phyloP scores from a whole-genome alignment of 192 early-diverging fungal species.

The Radiomyces spectabilis region DNA sequence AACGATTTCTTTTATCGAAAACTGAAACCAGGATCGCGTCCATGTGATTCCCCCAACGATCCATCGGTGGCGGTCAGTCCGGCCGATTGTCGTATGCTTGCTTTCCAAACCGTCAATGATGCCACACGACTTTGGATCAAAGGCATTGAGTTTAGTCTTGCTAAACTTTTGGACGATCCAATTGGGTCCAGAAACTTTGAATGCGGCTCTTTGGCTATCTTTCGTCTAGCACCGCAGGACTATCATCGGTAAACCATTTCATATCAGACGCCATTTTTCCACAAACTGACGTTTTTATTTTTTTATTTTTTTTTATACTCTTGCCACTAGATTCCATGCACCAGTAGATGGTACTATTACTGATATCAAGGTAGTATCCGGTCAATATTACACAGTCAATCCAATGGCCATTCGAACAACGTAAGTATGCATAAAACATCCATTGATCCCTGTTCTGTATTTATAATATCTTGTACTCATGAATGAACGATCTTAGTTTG shows the following conservation, averaged over 20 bases:
- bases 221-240: slow-evolving; percentile 77
- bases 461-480: too few species aligned
- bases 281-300: neutral
- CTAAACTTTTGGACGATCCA: slow-evolving; percentile 49
- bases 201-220: slow-evolving; percentile 61
- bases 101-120: slow-evolving; percentile 54
- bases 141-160: slow-evolving; percentile 62
- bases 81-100: slow-evolving; percentile 68
- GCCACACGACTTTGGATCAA: slow-evolving; percentile 77
- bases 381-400: slow-evolving; percentile 78
- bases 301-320: neutral
- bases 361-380: slow-evolving; percentile 43
- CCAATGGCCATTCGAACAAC: slow-evolving; percentile 73
- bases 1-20: slow-evolving; percentile 86
- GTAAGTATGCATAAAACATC: too few species aligned
- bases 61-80: slow-evolving; percentile 53
- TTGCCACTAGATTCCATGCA: slow-evolving; percentile 50
- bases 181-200: slow-evolving; percentile 40
- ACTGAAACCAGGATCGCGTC: slow-evolving; percentile 57
- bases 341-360: slow-evolving; percentile 63
- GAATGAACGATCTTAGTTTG: too few species aligned
- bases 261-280: too few species aligned
- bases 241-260: slow-evolving; percentile 64
- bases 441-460: too few species aligned
- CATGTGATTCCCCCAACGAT: slow-evolving; percentile 33